Evolutionary conservation across 2,329 filamentous ascomycete species (phyloP), one percentile per base, ranked within the genome.

Genomic region (Arthrobotrys sphaeroides): DNA sequence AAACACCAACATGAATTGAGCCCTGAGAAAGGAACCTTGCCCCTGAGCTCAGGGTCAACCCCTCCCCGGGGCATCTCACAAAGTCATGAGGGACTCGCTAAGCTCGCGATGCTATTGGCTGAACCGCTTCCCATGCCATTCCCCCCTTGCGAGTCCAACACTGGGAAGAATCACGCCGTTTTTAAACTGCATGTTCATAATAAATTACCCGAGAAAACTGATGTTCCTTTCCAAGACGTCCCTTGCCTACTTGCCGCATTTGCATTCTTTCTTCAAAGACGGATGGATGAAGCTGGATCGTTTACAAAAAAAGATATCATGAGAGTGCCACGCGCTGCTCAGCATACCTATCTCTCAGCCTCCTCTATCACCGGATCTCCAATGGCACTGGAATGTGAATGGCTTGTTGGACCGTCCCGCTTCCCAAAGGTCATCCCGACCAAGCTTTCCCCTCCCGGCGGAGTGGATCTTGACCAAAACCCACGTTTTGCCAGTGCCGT

Each of bases 391-490:
- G 72, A 75, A 75, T 75, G 64, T 69, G 64, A 38, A 69, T 49
- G 33, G 28, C 43, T 68, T n/a, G n/a, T 57, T 55, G 12, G 38
- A 57, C 24, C 45, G n/a, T 62, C 53, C 68, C 55, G 26, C 33
- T 38, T 49, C 7, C n/a, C n/a, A n/a, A n/a, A n/a, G 24, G 28
- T 53, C 6, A 43, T 59, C 53, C 16, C 6, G 22, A 26, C 40
- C 61, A 55, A 67, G 42, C 53, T 61, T 55, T n/a, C n/a, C 6
- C 51, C 36, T 72, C 60, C 69, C 69, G 51, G 51, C 61, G 31
- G 51, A 68, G 42, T 51, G 70, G 70, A 68, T 68, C 31, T 67
- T 59, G 62, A 74, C 70, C n/a, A n/a, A n/a, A 74, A 68, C 38
- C 68, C 70, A 68, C 70, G 69, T 73, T 73, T 73, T 66, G 22